A percentile compares a stretch with the other conserved stretches of the same genome.
Evolutionary conservation across 345 rosid genomes (phyloP).

Genomic region (Draba incana): DNA sequence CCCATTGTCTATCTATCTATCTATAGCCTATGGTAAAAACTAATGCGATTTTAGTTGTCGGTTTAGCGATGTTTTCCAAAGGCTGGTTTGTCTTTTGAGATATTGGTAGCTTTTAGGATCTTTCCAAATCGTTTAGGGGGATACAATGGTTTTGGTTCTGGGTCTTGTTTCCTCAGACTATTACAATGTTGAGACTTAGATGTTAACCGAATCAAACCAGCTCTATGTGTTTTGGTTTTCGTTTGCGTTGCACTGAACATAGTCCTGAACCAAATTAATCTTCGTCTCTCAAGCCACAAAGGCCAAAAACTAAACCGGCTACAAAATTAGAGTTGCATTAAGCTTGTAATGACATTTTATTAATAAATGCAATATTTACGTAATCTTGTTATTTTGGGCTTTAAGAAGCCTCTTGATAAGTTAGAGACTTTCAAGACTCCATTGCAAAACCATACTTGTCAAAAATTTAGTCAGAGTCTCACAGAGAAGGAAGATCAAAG

Average conservation of each 20-base stretch:
- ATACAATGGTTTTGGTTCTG: slow-evolving; percentile 30
- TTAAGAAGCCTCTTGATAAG: neutral
- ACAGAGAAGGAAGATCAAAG: slow-evolving; percentile 22
- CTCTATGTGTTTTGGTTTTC: slow-evolving; percentile 2
- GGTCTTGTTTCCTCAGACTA: slow-evolving; percentile 7
- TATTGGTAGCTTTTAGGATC: slow-evolving; percentile 34
- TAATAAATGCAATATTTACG: too few relatives aligned
- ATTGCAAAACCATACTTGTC: neutral
- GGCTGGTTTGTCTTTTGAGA: slow-evolving; percentile 32
- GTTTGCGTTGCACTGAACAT: neutral
- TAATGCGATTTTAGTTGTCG: slow-evolving; percentile 25
- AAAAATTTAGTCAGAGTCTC: slow-evolving; percentile 14
- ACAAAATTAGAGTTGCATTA: neutral
- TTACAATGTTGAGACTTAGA: slow-evolving; percentile 15
- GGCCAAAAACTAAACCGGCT: neutral
- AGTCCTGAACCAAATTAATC: neutral
- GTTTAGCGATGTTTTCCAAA: slow-evolving; percentile 21
- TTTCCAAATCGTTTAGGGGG: slow-evolving; percentile 19
- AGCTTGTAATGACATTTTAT: too few relatives aligned
- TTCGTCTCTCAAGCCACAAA: neutral
- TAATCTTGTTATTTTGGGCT: neutral
- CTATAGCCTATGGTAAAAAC: slow-evolving; percentile 25
- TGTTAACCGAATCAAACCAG: slow-evolving; percentile 6
- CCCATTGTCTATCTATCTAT: slow-evolving; percentile 16
- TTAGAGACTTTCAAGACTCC: slow-evolving; percentile 21